These are phyloP conservation scores for Allantophomopsis cytisporea DNA, from an alignment of 2,329 filamentous ascomycete species.

Conservation along the genomic window DNA sequence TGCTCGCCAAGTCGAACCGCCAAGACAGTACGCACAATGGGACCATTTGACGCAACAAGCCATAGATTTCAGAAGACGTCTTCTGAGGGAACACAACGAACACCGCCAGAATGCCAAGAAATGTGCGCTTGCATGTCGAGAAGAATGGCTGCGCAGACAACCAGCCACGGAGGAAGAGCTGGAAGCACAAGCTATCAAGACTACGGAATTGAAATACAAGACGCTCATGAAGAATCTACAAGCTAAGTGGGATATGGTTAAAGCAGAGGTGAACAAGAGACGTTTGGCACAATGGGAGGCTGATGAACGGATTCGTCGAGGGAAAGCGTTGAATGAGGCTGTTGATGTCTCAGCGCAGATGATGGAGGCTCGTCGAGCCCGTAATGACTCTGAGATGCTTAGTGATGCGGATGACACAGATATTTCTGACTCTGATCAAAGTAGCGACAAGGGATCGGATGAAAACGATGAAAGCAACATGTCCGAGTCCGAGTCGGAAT, in stretches of 20 bases:
- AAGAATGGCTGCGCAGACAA: conserved; percentile 61
- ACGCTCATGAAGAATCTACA: conserved; percentile 46
- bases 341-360: conserved; percentile 60
- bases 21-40: conserved; percentile 70
- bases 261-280: conserved; percentile 42
- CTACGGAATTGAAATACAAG: conserved; percentile 56
- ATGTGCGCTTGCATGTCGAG: conserved; percentile 64
- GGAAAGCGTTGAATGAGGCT: conserved; percentile 58
- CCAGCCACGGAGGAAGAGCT: conserved; percentile 71
- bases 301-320: conserved; percentile 48
- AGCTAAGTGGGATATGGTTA: conserved; percentile 53
- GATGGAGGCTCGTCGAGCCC: conserved; percentile 44
- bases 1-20: conserved; percentile 56
- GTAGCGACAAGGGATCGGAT: conserved; percentile 23
- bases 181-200: conserved; percentile 59
- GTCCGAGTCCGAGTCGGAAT: conserved; percentile 39
- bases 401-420: conserved; percentile 24
- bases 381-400: conserved; percentile 34
- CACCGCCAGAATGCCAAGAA: conserved; percentile 69
- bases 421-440: conserved; percentile 20
- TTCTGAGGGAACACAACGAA: conserved; percentile 64
- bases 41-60: conserved; percentile 77
- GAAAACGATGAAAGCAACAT: conserved; percentile 40
- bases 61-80: conserved; percentile 65
- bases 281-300: conserved; percentile 50